phyloP scores from a whole-genome alignment of 495 filamentous ascomycete genomes.

The Aspergillus funiculosus region DNA sequence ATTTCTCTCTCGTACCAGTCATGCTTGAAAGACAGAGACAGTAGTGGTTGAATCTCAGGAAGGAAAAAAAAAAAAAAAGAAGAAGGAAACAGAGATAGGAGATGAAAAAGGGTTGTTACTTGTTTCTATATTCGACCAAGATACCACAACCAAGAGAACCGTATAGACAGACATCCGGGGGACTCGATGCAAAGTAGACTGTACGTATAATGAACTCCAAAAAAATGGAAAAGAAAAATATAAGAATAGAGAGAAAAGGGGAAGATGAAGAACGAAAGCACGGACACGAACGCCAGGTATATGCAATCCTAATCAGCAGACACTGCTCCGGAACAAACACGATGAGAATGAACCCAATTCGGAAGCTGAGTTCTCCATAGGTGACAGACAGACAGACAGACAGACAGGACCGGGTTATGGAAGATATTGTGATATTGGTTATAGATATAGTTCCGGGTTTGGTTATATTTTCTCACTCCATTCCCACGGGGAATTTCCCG shows the following conservation, averaged over 20 bases:
- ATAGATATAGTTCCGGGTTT: not conserved
- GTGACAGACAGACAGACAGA: too few species aligned
- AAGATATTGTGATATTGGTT: too few species aligned
- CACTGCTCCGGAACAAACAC: too few species aligned
- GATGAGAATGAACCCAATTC: too few species aligned
- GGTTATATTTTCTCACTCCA: not conserved
- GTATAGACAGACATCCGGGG: constrained; percentile 12
- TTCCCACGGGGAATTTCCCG: not conserved
- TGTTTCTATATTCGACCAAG: constrained; percentile 9
- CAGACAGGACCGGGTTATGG: too few species aligned
- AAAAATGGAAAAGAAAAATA: constrained; percentile 3
- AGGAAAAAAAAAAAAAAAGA: not conserved
- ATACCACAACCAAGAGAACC: constrained; percentile 4
- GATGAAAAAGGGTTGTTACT: too few species aligned
- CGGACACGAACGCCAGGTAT: too few species aligned
- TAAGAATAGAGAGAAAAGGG: constrained; percentile 8
- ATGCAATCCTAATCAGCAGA: too few species aligned
- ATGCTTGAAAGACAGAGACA: not conserved
- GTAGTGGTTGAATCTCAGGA: not conserved
- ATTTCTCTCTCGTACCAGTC: constrained; percentile 3
- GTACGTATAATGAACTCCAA: constrained; percentile 1
- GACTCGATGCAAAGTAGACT: constrained; percentile 8
- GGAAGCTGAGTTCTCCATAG: too few species aligned
- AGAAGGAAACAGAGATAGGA: not conserved
- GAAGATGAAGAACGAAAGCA: constrained; percentile 16